These are phyloP conservation scores for Botryotinia calthae DNA, from an alignment of 2,329 filamentous ascomycete genomes.

Conservation along the genomic window DNA sequence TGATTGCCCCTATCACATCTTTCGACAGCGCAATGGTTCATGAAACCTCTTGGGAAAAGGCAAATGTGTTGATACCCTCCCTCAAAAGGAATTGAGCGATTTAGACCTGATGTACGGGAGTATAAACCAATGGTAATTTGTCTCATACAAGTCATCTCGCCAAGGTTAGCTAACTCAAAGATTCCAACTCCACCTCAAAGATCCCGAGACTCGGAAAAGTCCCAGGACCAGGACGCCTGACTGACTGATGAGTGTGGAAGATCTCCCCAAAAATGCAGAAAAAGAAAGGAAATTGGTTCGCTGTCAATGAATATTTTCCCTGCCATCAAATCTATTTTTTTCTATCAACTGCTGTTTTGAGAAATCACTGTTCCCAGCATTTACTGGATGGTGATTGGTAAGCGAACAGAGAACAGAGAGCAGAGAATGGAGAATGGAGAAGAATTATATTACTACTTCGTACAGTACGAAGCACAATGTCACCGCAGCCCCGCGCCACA, in stretches of 20 bases:
- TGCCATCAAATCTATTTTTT: neutral
- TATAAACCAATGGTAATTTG: neutral
- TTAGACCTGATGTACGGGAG: neutral
- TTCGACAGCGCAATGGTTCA: neutral
- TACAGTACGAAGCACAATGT: neutral
- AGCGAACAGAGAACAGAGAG: neutral
- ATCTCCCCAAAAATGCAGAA: neutral
- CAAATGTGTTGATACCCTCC: neutral
- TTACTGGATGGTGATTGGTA: neutral
- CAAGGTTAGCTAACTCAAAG: slow-evolving; percentile 10
- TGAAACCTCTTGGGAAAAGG: neutral
- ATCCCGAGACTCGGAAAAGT: slow-evolving; percentile 10
- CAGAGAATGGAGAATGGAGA: neutral
- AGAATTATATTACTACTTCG: neutral
- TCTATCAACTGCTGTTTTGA: neutral
- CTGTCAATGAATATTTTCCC: neutral
- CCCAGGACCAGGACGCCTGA: slow-evolving; percentile 5
- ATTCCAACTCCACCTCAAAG: neutral
- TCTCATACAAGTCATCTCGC: slow-evolving; percentile 14
- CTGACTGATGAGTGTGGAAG: neutral
- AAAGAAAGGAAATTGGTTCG: neutral
- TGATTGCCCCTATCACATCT: slow-evolving; percentile 1
- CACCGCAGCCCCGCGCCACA: neutral
- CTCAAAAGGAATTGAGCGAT: neutral
- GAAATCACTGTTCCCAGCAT: neutral